phyloP scores from a whole-genome alignment of 2,329 filamentous ascomycete genomes.

The Fusarium sp. region DNA sequence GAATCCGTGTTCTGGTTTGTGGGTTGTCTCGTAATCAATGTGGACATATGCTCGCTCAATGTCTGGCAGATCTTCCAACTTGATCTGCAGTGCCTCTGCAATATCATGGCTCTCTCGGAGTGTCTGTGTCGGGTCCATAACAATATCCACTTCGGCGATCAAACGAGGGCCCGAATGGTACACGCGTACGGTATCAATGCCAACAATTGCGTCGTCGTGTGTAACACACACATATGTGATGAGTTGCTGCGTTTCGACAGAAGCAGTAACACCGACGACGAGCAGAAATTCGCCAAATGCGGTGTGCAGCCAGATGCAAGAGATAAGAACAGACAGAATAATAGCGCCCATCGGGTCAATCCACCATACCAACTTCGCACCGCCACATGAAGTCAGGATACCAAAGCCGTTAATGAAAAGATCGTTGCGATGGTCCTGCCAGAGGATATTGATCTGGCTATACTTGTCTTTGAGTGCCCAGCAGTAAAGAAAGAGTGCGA shows the following conservation, averaged over 20 bases:
- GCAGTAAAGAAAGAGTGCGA: conserved; percentile 89
- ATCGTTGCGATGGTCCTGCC: conserved; percentile 98
- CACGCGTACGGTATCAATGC: conserved; percentile 94
- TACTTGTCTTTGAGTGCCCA: conserved; percentile 92
- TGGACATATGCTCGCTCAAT: conserved; percentile 96
- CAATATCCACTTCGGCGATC: conserved; percentile 95
- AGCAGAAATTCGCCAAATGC: conserved; percentile 91
- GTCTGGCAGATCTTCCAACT: conserved; percentile 90
- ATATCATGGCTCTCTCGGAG: conserved; percentile 89
- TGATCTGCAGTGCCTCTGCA: conserved; percentile 92
- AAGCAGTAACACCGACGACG: conserved; percentile 88
- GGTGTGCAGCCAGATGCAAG: conserved; percentile 83
- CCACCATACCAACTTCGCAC: conserved; percentile 91
- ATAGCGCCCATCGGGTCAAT: conserved; percentile 94
- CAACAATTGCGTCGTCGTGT: conserved; percentile 82
- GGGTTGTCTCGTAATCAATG: conserved; percentile 96
- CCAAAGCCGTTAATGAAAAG: conserved; percentile 96
- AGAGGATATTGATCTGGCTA: conserved; percentile 90
- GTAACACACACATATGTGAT: conserved; percentile 95
- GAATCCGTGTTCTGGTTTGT: conserved; percentile 84
- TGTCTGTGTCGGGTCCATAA: conserved; percentile 83
- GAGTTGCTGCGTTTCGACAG: conserved; percentile 87
- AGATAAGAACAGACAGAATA: conserved; percentile 82
- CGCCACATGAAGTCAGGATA: conserved; percentile 91
- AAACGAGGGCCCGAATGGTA: conserved; percentile 91